Percentiles rank a stretch among this genome's conserved stretches.
Conservation (phyloP, 257 asterid genomes). For the Galeopsis tetrahit region DNA sequence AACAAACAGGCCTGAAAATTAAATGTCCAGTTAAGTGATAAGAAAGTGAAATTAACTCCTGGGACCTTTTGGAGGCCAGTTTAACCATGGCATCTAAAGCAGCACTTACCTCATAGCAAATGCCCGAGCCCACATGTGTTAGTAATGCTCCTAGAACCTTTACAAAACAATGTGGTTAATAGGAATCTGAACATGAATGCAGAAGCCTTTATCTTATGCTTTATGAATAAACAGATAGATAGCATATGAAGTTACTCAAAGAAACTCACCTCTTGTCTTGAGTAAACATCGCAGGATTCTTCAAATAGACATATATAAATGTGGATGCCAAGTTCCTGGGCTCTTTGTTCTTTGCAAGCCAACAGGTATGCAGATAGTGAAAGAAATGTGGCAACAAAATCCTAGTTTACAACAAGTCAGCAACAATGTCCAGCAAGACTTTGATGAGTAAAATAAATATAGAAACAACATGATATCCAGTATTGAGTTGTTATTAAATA, state of each 20-base stretch:
- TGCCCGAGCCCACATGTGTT: conserved; percentile 87
- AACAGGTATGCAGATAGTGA: conserved; percentile 71
- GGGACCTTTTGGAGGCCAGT: conserved; percentile 66
- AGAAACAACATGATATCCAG: conserved; percentile 25
- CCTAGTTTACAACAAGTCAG: conserved; percentile 50
- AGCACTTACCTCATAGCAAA: conserved; percentile 68
- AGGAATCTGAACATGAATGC: conserved; percentile 40
- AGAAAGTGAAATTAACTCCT: conserved; percentile 71
- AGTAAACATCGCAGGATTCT: conserved; percentile 64
- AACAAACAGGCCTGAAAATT: no score
- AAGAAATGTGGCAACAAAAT: conserved; percentile 67
- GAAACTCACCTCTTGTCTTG: conserved; percentile 83
- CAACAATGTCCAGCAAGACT: conserved; percentile 34
- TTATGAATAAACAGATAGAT: conserved; percentile 13
- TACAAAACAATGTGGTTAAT: conserved; percentile 27
- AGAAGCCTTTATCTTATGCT: conserved; percentile 16
- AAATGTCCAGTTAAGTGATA: conserved; percentile 82
- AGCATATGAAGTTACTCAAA: conserved; percentile 15
- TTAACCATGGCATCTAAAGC: conserved; percentile 75
- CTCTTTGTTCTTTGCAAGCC: conserved; percentile 81
- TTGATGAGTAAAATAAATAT: conserved; percentile 23
- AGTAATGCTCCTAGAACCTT: conserved; percentile 87
- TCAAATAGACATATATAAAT: conserved; percentile 70
- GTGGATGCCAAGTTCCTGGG: conserved; percentile 68
- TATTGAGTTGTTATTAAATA: conserved; percentile 14